Evolutionary conservation across 2,329 filamentous ascomycete genomes (phyloP).

Genomic region (Exophiala spinifera): DNA sequence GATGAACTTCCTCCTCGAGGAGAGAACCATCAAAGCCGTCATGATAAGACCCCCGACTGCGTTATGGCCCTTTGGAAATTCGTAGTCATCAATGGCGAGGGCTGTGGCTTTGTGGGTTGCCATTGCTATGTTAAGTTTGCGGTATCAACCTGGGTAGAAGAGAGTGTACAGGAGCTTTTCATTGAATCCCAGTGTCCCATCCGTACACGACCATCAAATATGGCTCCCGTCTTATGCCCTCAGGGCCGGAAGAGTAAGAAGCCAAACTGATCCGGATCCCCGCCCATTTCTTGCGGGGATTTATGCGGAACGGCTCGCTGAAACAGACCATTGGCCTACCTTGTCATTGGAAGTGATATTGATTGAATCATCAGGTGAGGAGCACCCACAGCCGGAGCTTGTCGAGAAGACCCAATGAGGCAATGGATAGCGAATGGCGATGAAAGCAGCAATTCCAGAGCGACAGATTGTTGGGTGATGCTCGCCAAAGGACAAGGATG

Average conservation of each 20-base stretch:
- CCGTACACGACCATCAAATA: not conserved
- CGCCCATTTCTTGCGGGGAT: slow-evolving; percentile 13
- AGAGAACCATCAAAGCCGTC: slow-evolving; percentile 17
- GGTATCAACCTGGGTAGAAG: not conserved
- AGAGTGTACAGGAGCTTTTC: slow-evolving; percentile 3
- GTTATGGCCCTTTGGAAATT: slow-evolving; percentile 15
- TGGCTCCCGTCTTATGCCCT: slow-evolving; percentile 3
- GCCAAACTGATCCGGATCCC: slow-evolving; percentile 13
- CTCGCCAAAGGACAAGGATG: no score
- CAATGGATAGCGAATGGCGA: not conserved
- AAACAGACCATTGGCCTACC: slow-evolving; percentile 7
- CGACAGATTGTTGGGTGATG: no score
- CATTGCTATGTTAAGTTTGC: slow-evolving; percentile 7
- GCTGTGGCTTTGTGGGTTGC: slow-evolving; percentile 21
- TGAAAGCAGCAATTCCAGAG: no score
- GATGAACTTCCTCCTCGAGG: slow-evolving; percentile 20
- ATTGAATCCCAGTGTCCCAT: slow-evolving; percentile 3
- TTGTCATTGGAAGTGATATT: not conserved
- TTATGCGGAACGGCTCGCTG: not conserved
- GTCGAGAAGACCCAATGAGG: slow-evolving; percentile 1
- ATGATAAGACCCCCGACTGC: slow-evolving; percentile 10
- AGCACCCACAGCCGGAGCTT: slow-evolving; percentile 11
- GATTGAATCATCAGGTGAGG: slow-evolving; percentile 8
- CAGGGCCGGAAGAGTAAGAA: slow-evolving; percentile 1
- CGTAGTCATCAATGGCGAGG: slow-evolving; percentile 23